These are phyloP conservation scores for Xylaria palmicola DNA, from an alignment of 495 filamentous ascomycete species.

Conservation along the genomic window DNA sequence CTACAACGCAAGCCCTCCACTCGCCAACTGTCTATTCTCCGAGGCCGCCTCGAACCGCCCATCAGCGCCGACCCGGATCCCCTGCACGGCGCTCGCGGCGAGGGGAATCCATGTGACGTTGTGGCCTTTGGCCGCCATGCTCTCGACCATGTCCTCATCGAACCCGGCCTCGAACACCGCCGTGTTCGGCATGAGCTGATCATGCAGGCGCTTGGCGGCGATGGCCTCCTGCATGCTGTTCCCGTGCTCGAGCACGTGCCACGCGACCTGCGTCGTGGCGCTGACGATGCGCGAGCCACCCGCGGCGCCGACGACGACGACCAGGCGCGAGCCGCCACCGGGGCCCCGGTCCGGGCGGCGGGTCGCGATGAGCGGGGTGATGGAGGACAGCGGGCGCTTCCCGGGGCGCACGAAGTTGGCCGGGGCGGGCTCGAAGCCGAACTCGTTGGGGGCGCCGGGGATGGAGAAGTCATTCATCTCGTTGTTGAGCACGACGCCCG, in stretches of 20 bases:
- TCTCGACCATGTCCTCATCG: conserved; percentile 63
- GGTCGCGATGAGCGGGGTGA: conserved; percentile 69
- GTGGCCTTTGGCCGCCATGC: conserved; percentile 61
- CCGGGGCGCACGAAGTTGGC: conserved; percentile 72
- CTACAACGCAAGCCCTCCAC: conserved; percentile 56
- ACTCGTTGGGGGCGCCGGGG: conserved; percentile 66
- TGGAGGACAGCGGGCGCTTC: conserved; percentile 73
- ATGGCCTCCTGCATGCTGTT: conserved; percentile 56
- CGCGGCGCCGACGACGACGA: conserved; percentile 65
- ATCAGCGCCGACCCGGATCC: conserved; percentile 57
- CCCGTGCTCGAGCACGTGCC: conserved; percentile 65
- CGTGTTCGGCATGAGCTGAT: conserved; percentile 70
- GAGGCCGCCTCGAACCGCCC: conserved; percentile 37
- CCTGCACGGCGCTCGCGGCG: conserved; percentile 64
- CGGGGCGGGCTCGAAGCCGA: conserved; percentile 70
- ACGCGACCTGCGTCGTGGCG: conserved; percentile 68
- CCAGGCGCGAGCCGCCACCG: too few relatives aligned
- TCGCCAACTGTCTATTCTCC: conserved; percentile 68
- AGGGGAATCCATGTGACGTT: conserved; percentile 69
- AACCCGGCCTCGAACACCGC: conserved; percentile 66
- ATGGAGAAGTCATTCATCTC: conserved; percentile 86
- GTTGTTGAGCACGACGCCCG: conserved; percentile 81
- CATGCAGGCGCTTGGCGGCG: conserved; percentile 66
- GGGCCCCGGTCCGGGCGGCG: too few relatives aligned
- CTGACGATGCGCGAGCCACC: conserved; percentile 82